Evolutionary conservation across 345 rosid genomes (phyloP).

Genomic region (Arabis hirsuta): DNA sequence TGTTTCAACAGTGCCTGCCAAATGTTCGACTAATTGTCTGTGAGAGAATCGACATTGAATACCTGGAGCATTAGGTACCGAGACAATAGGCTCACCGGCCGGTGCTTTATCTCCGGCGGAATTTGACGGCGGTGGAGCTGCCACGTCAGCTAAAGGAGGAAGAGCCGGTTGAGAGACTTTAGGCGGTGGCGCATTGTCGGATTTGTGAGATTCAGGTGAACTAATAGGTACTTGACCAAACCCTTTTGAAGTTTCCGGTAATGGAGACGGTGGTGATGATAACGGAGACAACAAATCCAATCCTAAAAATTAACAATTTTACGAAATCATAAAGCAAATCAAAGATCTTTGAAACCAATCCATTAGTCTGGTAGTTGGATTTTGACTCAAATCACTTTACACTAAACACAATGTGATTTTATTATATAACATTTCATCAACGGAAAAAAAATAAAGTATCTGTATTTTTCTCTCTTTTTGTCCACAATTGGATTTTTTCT

Average conservation of each 20-base stretch:
- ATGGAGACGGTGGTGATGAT: conserved; percentile 50
- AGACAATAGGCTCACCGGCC: conserved; percentile 44
- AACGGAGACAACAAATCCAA: conserved; percentile 37
- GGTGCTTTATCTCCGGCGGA: conserved; percentile 35
- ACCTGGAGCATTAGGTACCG: conserved; percentile 55
- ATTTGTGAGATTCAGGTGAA: conserved; percentile 44
- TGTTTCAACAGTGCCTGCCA: conserved; percentile 4
- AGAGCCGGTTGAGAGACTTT: conserved; percentile 41
- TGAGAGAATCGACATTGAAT: conserved; percentile 20
- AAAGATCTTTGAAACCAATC: conserved; percentile 11
- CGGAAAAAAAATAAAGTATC: neutral
- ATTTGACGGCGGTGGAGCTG: conserved; percentile 50
- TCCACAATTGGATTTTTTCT: conserved; percentile 7
- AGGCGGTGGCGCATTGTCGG: conserved; percentile 47
- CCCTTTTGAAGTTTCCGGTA: conserved; percentile 48
- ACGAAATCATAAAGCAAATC: neutral
- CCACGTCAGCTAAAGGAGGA: conserved; percentile 44
- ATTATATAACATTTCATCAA: neutral
- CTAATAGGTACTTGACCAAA: conserved; percentile 49
- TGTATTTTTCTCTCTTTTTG: neutral
- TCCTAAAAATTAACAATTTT: conserved; percentile 31
- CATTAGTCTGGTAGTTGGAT: conserved; percentile 2
- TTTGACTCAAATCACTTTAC: conserved; percentile 18
- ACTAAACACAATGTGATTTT: neutral
- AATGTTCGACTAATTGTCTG: conserved; percentile 35